Percentiles rank a stretch among this genome's conserved stretches.
Conservation (phyloP, 75 land plant species). For the Isoetes taiwanensis region DNA sequence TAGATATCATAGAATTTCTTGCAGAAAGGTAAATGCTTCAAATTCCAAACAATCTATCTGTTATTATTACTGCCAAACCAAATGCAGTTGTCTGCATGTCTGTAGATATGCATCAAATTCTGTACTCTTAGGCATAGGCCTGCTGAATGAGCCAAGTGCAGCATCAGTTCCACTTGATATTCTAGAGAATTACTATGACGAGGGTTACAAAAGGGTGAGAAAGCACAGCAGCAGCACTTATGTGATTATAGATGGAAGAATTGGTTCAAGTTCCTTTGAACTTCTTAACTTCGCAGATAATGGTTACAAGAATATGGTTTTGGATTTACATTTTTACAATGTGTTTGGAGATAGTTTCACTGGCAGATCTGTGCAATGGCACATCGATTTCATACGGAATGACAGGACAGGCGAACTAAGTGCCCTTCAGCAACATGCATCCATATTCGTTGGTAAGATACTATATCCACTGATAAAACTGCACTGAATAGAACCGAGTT, state of each 20-base stretch:
- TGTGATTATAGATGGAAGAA: neutral
- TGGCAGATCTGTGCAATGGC: neutral
- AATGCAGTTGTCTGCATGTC: neutral
- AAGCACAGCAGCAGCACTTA: neutral
- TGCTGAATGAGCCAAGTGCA: neutral
- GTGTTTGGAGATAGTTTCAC: neutral
- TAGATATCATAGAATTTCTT: neutral
- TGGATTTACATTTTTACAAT: neutral
- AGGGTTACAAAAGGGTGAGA: neutral
- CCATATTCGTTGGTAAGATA: too few relatives aligned
- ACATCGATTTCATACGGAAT: neutral
- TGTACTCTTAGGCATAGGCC: neutral
- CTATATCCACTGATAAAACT: too few relatives aligned
- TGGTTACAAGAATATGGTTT: neutral
- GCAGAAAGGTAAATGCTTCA: neutral
- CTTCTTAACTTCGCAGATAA: neutral
- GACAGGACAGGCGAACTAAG: neutral
- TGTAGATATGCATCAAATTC: constrained; percentile 1
- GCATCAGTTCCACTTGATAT: neutral
- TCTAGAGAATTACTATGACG: neutral
- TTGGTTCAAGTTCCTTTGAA: neutral
- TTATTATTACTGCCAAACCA: neutral
- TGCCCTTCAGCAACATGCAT: too few relatives aligned
- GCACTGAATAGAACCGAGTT: too few relatives aligned
- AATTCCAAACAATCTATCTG: neutral